A percentile compares a stretch with the other conserved stretches of the same genome.
Evolutionary conservation across 2,329 filamentous ascomycete species (phyloP).

Genomic region (Dryadomyces quercivorus): DNA sequence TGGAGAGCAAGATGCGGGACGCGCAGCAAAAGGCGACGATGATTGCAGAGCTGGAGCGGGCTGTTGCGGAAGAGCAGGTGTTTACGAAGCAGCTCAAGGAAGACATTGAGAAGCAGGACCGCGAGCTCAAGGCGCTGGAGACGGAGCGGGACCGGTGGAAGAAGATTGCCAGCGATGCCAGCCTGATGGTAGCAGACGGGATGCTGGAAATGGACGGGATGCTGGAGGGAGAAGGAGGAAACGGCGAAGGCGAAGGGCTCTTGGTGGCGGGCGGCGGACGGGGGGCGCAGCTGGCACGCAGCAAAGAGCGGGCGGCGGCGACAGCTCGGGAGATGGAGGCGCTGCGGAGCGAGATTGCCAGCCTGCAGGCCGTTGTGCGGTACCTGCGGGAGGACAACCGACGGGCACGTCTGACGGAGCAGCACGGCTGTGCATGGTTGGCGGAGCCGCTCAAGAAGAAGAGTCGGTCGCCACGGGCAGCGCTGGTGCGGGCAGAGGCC

Average conservation of each 20-base stretch:
- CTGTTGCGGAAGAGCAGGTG: slow-evolving; percentile 40
- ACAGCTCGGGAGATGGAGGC: slow-evolving; percentile 62
- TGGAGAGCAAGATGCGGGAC: slow-evolving; percentile 78
- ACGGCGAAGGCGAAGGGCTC: neutral
- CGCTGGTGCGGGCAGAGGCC: slow-evolving; percentile 48
- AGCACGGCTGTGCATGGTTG: slow-evolving; percentile 48
- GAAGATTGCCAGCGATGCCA: slow-evolving; percentile 53
- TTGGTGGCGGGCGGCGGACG: neutral
- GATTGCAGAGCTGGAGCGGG: slow-evolving; percentile 52
- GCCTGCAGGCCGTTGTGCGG: slow-evolving; percentile 51
- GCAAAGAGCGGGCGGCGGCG: slow-evolving; percentile 51
- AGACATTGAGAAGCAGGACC: slow-evolving; percentile 54
- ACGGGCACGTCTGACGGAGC: slow-evolving; percentile 45
- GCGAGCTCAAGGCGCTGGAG: slow-evolving; percentile 52
- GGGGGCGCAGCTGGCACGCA: slow-evolving; percentile 22
- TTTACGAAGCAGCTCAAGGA: slow-evolving; percentile 43
- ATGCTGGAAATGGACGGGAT: neutral
- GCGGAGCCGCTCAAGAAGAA: slow-evolving; percentile 42
- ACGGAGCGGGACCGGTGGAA: slow-evolving; percentile 58
- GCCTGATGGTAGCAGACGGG: slow-evolving; percentile 36
- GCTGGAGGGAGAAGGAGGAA: slow-evolving; percentile 6
- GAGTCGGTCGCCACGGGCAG: slow-evolving; percentile 21
- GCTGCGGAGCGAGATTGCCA: slow-evolving; percentile 55
- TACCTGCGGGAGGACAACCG: slow-evolving; percentile 57
- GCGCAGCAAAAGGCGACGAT: slow-evolving; percentile 63